Base-by-base conservation (phyloP, 1,284 basidiomycete genomes). In the Xerocomus nothofagi region DNA sequence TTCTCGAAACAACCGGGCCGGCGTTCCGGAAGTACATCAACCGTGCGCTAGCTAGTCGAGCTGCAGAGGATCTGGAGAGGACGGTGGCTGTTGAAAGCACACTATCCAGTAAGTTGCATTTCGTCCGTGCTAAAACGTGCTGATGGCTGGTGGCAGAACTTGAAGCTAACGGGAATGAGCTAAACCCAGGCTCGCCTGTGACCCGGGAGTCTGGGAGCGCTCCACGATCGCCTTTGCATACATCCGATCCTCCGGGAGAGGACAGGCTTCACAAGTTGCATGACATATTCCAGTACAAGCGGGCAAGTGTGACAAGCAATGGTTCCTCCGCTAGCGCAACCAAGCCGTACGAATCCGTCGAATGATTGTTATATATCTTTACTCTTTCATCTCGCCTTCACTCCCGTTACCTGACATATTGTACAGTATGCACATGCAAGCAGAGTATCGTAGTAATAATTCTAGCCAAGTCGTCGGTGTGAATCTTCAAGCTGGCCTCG, bases 11-110 rank as follows among this genome's bases (percentile, higher is more conserved):
- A 3, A 91, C 90, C 2, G 88, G 88, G 2, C 79, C 88, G 23
- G 86, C 86, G 2, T 92, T 92, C 73, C 78, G 86, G 47, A 91
- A 91, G 66, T 92, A 92, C 59, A 91, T 92, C 59, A 88, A 82
- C 33, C 80, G 89, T 48, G 90, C 89, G 6, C 69, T 92, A 20
- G 88, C 89, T 0, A 91, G 81, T 64, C 80, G 92, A 50, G 90
- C 90, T 15, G 86, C 87, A 6, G 91, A 94, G 61, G 91, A 93
- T 61, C 78, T 87, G 55, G 91, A 93, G 62, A 73, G 88, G 57
- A 79, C 82, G 49, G 84, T 79, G 21, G 88, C 84, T 6, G 88
- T 91, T 21, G 80, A 86, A 17, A 81, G 87, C 60, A 90, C 88
- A 0, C 63, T 91, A 44, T 86, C 85, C 3, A 88, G 88, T 91